Percentiles rank a stretch among this genome's conserved stretches.
Conservation (phyloP, 352 stramenopile species). For the Peronosclerospora sorghi region DNA sequence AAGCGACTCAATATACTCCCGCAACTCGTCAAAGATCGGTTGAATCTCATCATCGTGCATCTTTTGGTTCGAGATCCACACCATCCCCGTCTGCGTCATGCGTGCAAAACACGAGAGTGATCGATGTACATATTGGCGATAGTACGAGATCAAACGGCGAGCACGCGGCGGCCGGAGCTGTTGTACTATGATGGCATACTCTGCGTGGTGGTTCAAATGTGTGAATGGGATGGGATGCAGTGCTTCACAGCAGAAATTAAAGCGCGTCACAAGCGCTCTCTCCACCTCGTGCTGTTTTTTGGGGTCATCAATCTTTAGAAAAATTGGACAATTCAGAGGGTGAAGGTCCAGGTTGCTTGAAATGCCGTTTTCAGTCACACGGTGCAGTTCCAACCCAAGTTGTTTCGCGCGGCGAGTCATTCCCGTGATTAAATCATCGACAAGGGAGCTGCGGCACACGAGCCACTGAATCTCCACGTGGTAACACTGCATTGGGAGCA, state of each 20-base stretch:
- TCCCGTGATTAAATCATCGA: constrained; percentile 71
- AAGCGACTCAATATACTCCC: constrained; percentile 38
- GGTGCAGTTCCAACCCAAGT: constrained; percentile 56
- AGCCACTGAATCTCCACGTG: constrained; percentile 83
- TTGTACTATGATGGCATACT: constrained; percentile 36
- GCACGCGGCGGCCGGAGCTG: constrained; percentile 14
- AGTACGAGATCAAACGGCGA: constrained; percentile 36
- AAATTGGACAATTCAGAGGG: constrained; percentile 64
- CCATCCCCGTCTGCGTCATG: constrained; percentile 60
- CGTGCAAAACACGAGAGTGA: constrained; percentile 55
- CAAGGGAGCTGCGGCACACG: constrained; percentile 68
- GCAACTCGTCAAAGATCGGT: constrained; percentile 51
- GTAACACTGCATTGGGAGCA: constrained; percentile 57
- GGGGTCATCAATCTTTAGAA: constrained; percentile 39
- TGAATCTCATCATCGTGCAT: constrained; percentile 57
- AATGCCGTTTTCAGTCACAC: constrained; percentile 65
- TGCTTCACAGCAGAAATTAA: constrained; percentile 65
- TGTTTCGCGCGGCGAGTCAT: constrained; percentile 65
- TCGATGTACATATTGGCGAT: constrained; percentile 59
- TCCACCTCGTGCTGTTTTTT: constrained; percentile 51
- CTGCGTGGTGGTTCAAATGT: constrained; percentile 42
- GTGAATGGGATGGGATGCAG: constrained; percentile 46
- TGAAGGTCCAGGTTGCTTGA: constrained; percentile 73
- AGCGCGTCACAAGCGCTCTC: constrained; percentile 37
- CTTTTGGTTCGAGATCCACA: constrained; percentile 80